A percentile compares a stretch with the other conserved stretches of the same genome.
These are phyloP conservation scores for Pseudozyma sp. DNA, from an alignment of 1,284 basidiomycete species.

Conservation along the genomic window DNA sequence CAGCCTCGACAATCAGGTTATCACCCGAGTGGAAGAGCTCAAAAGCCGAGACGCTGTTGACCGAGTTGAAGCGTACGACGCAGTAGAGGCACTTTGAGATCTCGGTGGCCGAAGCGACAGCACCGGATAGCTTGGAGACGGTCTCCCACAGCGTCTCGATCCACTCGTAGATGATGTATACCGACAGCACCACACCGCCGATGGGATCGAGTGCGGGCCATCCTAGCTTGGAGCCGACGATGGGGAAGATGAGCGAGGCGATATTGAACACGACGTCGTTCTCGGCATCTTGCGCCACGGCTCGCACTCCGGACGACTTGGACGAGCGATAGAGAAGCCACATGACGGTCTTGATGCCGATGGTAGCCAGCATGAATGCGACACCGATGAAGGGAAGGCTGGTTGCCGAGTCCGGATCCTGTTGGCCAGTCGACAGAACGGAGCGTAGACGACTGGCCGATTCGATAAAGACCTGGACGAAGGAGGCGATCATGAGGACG, in stretches of 20 bases:
- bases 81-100: conserved; percentile 64
- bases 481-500: conserved; percentile 74
- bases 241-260: conserved; percentile 73
- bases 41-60: conserved; percentile 62
- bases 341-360: conserved; percentile 72
- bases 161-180: conserved; percentile 67
- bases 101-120: conserved; percentile 54
- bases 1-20: conserved; percentile 65
- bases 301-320: conserved; percentile 69
- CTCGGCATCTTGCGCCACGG: conserved; percentile 71
- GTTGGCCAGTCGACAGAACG: conserved; percentile 60
- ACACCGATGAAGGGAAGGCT: conserved; percentile 64
- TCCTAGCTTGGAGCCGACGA: conserved; percentile 62
- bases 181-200: conserved; percentile 54
- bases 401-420: conserved; percentile 53
- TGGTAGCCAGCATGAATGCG: conserved; percentile 72
- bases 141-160: conserved; percentile 61
- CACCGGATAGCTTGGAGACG: conserved; percentile 61
- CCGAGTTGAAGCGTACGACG: conserved; percentile 62
- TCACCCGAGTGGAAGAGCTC: conserved; percentile 67
- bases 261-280: conserved; percentile 74
- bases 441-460: conserved; percentile 52
- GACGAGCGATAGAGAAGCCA: conserved; percentile 70
- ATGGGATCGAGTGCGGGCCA: conserved; percentile 63
- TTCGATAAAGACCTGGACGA: conserved; percentile 65